Base-by-base conservation (phyloP, 2,329 filamentous ascomycete genomes). In the Cladosporium sp. region DNA sequence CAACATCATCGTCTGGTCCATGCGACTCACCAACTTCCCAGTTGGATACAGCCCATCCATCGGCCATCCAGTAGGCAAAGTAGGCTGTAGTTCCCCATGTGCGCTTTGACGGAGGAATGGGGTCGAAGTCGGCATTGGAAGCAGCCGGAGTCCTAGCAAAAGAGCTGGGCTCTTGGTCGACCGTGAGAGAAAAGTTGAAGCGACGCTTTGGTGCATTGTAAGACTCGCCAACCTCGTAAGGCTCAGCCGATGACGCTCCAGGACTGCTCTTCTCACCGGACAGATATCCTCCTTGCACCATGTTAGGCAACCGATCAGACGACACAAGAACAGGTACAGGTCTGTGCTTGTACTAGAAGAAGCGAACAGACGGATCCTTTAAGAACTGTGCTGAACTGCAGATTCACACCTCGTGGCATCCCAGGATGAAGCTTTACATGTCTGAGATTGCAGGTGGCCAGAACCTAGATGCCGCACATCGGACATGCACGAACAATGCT, bases 61-160 rank as follows among this genome's bases (percentile, higher is more conserved):
- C 72, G n/a, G 72, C 71, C 70, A 73, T 73, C 72, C 72, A 74
- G 63, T 73, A 74, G 9, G 71, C 71, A 25, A 73, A 65, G 59
- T 69, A 73, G 0, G 71, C 69, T 37, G 65, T 66, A 61, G 66
- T 67, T 28, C 63, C 67, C 72, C 72, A 74, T 43, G 71, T 73
- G 28, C 72, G 69, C 64, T 73, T 73, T 9, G 70, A 72, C 8
- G 70, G 71, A 40, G 72, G 72, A 38, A 74, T 72, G 3, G 72
- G 72, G 42, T 74, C 72, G 60, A 73, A 73, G 52, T 74, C 72
- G 51, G 71, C 71, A 62, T 74, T 74, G 59, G 71, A 73, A 5
- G 70, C 69, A 60, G 61, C 67, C 25, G 67, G 64, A 9, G 72
- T 69, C 0, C 60, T 62, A 17, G 72, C 72, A 56, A 74, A 73